Conservation (phyloP, 2,329 filamentous ascomycete species). For the Pyricularia grisea region DNA sequence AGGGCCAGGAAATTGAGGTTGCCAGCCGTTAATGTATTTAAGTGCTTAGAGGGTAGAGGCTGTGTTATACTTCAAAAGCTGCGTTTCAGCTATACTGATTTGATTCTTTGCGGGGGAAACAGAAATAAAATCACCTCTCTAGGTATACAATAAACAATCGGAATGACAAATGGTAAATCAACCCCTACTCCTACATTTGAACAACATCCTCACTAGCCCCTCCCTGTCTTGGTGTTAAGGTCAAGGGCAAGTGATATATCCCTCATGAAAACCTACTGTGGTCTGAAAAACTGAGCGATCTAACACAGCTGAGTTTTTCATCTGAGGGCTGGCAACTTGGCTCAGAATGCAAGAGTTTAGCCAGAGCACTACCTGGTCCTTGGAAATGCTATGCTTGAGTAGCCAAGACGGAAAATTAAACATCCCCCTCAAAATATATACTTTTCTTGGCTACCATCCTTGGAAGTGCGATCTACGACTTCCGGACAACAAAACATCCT, state of each 20-base stretch:
- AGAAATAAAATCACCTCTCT: background rate
- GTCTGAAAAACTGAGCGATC: no score
- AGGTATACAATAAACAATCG: background rate
- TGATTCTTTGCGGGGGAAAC: background rate
- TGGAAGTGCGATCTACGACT: background rate
- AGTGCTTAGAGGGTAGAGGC: conserved; percentile 17
- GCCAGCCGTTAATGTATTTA: conserved; percentile 2
- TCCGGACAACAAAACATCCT: background rate
- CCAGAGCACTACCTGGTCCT: background rate
- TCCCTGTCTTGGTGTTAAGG: no score
- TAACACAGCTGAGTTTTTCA: no score
- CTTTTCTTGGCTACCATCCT: background rate
- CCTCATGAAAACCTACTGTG: background rate
- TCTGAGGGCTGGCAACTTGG: no score
- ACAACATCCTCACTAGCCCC: background rate
- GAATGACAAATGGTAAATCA: background rate
- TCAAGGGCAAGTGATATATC: no score
- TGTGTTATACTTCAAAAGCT: no score
- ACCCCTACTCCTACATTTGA: background rate
- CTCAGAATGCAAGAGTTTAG: no score
- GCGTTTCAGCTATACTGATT: background rate
- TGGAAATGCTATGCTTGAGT: background rate
- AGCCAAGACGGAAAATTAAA: background rate
- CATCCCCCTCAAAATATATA: background rate
- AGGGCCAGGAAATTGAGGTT: conserved; percentile 57